Evolutionary conservation across 768 basidiomycete species (phyloP), one percentile per base, ranked within the genome.

Genomic region (Lactifluus subvellereus): DNA sequence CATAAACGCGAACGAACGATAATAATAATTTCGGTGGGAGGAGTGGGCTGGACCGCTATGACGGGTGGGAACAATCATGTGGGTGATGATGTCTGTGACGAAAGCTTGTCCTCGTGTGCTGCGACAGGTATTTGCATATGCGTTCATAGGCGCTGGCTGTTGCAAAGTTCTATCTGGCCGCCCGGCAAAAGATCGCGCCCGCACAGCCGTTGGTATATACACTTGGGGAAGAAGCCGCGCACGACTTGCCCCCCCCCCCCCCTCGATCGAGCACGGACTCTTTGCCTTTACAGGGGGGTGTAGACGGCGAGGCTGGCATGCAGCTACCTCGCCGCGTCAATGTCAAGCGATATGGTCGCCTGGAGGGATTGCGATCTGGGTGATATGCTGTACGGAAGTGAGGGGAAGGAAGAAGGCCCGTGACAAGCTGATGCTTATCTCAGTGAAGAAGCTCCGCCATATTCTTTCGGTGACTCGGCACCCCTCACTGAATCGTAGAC

Each of bases 101-200:
- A 59, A 58, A 40, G 6, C 56, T 35, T 54, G 52, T 54, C 52
- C 48, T 37, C 57, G 48, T 62, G 61, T 38, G 37, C 55, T 52
- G 40, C 35, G 54, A 57, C 6, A 45, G 51, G 57, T 54, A 59
- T 54, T 55, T 53, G 62, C 57, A 49, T 38, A 43, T 54, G 51
- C 38, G n/a, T 48, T 33, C 37, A 40, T 54, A 63, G 57, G 38
- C 62, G 62, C 62, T 49, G 14, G 57, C 1, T 42, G 32, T 54
- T 49, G 59, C 18, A 16, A 48, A 32, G 47, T 61, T 54, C 54
- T 43, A 38, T 35, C 6, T 38, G 3, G 33, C 61, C 47, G 62
- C 57, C 52, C 62, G 62, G 62, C 58, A 18, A 27, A 18, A 3
- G 59, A 64, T 64, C 63, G 63, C 63, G 63, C 63, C 59, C 54